These are phyloP conservation scores for Selaginella moellendorffii DNA, from an alignment of 75 land plant species.

Conservation along the genomic window DNA sequence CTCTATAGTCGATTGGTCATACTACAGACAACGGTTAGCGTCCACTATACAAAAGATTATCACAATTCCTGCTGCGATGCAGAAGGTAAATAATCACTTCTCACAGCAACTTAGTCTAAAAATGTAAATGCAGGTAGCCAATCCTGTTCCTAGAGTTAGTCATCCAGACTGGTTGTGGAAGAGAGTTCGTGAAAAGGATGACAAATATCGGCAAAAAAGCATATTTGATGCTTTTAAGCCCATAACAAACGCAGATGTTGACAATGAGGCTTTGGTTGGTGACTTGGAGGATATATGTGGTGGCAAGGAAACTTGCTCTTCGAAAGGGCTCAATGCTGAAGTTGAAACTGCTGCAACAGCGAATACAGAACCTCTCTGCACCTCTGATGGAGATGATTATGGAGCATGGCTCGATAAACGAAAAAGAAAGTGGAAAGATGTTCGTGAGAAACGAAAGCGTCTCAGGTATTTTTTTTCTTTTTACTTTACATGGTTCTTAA, in stretches of 20 bases:
- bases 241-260: too few relatives aligned
- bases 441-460: conserved; percentile 50
- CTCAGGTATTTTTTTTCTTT: conserved; percentile 43
- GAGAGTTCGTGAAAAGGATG: conserved; percentile 89
- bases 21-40: conserved; percentile 88
- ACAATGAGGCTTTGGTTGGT: conserved; percentile 16
- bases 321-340: conserved; percentile 20
- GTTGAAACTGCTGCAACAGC: conserved; percentile 12
- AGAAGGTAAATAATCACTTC: conserved; percentile 54
- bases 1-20: conserved; percentile 93
- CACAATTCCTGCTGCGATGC: conserved; percentile 99
- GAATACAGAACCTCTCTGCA: too few relatives aligned
- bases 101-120: too few relatives aligned
- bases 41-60: conserved; percentile 94
- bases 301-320: conserved; percentile 21
- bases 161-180: conserved; percentile 99
- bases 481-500: too few relatives aligned
- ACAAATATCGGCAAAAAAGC: conserved; percentile 80
- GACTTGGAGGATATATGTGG: conserved; percentile 61
- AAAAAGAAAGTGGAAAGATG: conserved; percentile 85
- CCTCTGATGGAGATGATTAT: conserved; percentile 62
- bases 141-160: conserved; percentile 90
- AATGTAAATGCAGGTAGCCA: conserved; percentile 41
- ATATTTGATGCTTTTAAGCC: conserved; percentile 56
- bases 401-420: conserved; percentile 73